Evolutionary conservation across 2,329 filamentous ascomycete species (phyloP).

Genomic region (Teratosphaeria gauchensis): DNA sequence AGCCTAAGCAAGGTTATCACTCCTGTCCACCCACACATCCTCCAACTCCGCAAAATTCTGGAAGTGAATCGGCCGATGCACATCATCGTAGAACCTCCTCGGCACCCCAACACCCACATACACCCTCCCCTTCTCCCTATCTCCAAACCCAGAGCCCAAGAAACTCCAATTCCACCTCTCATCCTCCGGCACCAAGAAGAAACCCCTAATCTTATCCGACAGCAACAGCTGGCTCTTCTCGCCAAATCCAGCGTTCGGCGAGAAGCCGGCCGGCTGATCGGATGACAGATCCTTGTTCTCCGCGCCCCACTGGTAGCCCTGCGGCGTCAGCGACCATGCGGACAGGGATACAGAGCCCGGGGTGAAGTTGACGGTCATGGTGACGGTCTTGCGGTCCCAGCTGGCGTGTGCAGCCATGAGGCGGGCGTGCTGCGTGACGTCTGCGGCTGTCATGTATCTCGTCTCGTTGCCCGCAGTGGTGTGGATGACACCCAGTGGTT

Average conservation of each 20-base stretch:
- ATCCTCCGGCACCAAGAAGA: slow-evolving; percentile 89
- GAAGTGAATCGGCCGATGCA: slow-evolving; percentile 91
- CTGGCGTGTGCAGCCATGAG: slow-evolving; percentile 72
- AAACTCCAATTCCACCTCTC: slow-evolving; percentile 97
- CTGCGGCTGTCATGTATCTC: slow-evolving; percentile 88
- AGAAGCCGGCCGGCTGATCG: slow-evolving; percentile 90
- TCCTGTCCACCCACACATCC: slow-evolving; percentile 88
- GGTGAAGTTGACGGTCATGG: slow-evolving; percentile 92
- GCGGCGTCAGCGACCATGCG: slow-evolving; percentile 84
- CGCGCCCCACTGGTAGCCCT: slow-evolving; percentile 92
- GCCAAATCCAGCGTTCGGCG: slow-evolving; percentile 63
- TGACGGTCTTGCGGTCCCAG: slow-evolving; percentile 87
- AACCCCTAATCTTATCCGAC: slow-evolving; percentile 86
- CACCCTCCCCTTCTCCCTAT: slow-evolving; percentile 72
- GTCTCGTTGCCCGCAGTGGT: slow-evolving; percentile 91
- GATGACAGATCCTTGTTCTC: slow-evolving; percentile 90
- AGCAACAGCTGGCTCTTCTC: slow-evolving; percentile 91
- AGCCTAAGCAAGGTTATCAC: slow-evolving; percentile 75
- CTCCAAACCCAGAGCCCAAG: slow-evolving; percentile 81
- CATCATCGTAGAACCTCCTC: slow-evolving; percentile 75
- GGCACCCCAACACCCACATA: slow-evolving; percentile 93
- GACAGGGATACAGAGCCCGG: slow-evolving; percentile 91
- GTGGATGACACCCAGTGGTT: slow-evolving; percentile 90
- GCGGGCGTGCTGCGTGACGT: slow-evolving; percentile 88
- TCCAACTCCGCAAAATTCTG: slow-evolving; percentile 95